Conservation (phyloP, 2,329 filamentous ascomycete genomes). For the Cryphonectria radicalis region DNA sequence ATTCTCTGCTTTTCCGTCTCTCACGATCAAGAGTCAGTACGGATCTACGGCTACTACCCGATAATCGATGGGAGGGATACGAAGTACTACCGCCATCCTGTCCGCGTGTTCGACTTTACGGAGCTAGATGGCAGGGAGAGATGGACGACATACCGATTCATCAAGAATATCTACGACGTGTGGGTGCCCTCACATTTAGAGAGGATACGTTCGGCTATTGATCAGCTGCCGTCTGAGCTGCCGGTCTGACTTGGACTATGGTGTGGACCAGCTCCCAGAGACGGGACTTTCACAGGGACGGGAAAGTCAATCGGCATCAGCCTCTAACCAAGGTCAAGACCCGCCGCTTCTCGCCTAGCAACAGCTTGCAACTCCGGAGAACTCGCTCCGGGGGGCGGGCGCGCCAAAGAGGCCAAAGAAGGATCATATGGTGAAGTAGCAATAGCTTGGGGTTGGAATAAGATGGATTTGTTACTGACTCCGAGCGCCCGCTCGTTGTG, state of each 20-base stretch:
- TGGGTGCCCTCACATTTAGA: conserved; percentile 43
- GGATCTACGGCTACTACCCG: conserved; percentile 48
- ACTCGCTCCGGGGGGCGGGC: no score
- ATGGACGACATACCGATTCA: conserved; percentile 35
- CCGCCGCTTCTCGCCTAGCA: no score
- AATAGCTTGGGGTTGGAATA: no score
- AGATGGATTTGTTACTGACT: no score
- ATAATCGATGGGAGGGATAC: conserved; percentile 37
- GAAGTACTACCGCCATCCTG: conserved; percentile 45
- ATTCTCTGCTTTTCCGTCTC: conserved; percentile 37
- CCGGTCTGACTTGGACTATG: not conserved
- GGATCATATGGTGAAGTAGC: no score
- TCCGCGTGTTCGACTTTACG: conserved; percentile 42
- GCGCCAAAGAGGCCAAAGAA: no score
- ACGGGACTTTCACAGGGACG: not conserved
- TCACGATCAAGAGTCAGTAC: conserved; percentile 38
- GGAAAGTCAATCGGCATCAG: no score
- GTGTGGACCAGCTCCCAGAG: not conserved
- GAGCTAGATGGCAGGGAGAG: conserved; percentile 40
- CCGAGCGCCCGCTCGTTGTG: no score
- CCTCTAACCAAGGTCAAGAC: no score
- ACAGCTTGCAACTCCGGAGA: no score
- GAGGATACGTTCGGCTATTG: conserved; percentile 43
- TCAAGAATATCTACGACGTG: conserved; percentile 37
- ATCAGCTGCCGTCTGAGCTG: conserved; percentile 23